Evolutionary conservation across 1,284 basidiomycete species (phyloP).

Genomic region (Gymnopus androsaceus): DNA sequence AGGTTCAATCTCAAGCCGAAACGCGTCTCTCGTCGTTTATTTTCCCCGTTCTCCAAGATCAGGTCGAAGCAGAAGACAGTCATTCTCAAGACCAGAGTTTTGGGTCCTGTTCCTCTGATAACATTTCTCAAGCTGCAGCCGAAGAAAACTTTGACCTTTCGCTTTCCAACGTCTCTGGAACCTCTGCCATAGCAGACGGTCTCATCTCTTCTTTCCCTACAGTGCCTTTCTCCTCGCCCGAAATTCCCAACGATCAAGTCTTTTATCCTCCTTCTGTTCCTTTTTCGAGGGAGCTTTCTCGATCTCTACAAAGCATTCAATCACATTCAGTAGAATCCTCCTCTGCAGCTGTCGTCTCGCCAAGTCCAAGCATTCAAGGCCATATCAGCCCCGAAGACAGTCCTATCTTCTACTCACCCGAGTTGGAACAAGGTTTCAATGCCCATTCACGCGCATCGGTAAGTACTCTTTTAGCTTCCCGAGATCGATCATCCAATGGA

Average conservation of each 20-base stretch:
- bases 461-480: not conserved
- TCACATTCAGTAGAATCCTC: not conserved
- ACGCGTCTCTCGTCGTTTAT: too few relatives aligned
- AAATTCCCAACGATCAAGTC: not conserved
- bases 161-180: not conserved
- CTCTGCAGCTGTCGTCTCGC: not conserved
- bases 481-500: not conserved
- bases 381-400: not conserved
- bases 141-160: not conserved
- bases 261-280: not conserved
- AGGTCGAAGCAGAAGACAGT: not conserved
- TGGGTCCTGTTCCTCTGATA: not conserved
- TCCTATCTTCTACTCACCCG: slow-evolving; percentile 3
- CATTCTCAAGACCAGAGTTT: not conserved
- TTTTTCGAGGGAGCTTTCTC: not conserved
- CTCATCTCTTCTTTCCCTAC: not conserved
- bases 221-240: slow-evolving; percentile 8
- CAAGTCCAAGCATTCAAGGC: not conserved
- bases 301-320: not conserved
- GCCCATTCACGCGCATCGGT: slow-evolving; percentile 11
- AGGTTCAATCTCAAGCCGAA: not conserved
- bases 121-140: not conserved
- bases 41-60: too few relatives aligned
- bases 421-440: slow-evolving; percentile 11
- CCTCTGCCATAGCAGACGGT: not conserved